Conservation (phyloP, 148 eudicot species). For the Fagopyrum esculentum region DNA sequence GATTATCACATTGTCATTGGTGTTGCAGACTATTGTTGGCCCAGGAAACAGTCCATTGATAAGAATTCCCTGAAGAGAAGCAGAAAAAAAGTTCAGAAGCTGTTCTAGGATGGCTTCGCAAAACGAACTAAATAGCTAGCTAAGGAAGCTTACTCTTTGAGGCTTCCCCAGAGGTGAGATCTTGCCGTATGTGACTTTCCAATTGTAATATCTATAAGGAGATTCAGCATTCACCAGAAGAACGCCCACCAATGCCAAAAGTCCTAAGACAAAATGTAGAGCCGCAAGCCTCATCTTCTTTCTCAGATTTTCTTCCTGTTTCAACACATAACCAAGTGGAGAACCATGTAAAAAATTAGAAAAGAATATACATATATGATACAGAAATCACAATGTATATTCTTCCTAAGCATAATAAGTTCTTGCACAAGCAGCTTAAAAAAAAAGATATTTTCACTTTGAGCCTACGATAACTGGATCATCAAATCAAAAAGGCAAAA, state of each 20-base stretch:
- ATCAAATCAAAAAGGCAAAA: neutral
- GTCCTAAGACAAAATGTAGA: conserved; percentile 28
- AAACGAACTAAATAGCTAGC: neutral
- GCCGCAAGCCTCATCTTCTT: conserved; percentile 29
- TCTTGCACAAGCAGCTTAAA: neutral
- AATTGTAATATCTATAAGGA: conserved; percentile 48
- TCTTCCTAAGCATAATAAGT: neutral
- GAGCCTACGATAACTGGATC: neutral
- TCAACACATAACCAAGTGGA: neutral
- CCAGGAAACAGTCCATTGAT: conserved; percentile 87
- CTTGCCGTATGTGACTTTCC: conserved; percentile 52
- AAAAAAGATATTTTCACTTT: neutral
- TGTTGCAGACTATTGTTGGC: conserved; percentile 46
- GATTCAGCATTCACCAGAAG: conserved; percentile 51
- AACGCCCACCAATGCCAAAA: conserved; percentile 34
- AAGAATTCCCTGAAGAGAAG: conserved; percentile 49
- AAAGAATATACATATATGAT: neutral
- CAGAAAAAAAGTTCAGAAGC: neutral
- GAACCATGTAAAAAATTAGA: neutral
- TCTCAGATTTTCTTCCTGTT: conserved; percentile 17
- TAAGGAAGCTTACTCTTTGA: conserved; percentile 40
- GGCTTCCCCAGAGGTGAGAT: conserved; percentile 52
- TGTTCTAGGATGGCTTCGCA: neutral
- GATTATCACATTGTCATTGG: conserved; percentile 67
- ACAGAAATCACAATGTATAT: neutral